These are phyloP conservation scores for Torrubiellomyces zombiae DNA, from an alignment of 2,329 filamentous ascomycete genomes.

Conservation along the genomic window DNA sequence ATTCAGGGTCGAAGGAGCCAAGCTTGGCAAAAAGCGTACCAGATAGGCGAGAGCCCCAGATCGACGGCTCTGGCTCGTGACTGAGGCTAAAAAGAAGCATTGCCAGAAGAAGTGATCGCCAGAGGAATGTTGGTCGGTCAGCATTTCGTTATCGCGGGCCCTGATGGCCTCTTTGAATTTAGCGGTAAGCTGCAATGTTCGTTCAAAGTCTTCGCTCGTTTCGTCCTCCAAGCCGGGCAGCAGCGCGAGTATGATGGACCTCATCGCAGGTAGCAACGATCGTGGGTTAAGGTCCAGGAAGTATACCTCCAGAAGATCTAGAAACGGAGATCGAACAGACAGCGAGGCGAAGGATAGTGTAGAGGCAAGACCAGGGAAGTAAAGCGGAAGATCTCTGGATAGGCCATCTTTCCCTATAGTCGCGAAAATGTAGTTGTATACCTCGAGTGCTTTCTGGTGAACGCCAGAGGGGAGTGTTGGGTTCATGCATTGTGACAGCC, in stretches of 20 bases:
- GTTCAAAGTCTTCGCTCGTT: conserved; percentile 91
- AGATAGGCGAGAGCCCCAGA: conserved; percentile 81
- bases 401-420: conserved; percentile 69
- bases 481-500: conserved; percentile 87
- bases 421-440: conserved; percentile 79
- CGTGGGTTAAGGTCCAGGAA: conserved; percentile 55
- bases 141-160: conserved; percentile 30
- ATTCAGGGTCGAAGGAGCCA: conserved; percentile 9
- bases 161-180: conserved; percentile 56
- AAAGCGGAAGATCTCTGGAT: conserved; percentile 67
- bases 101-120: conserved; percentile 94
- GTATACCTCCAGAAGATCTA: conserved; percentile 68
- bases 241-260: conserved; percentile 75
- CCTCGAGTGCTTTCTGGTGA: conserved; percentile 91
- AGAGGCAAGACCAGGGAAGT: conserved; percentile 75
- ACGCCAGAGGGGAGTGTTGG: conserved; percentile 87
- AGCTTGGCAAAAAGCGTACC: conserved; percentile 51
- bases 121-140: conserved; percentile 35
- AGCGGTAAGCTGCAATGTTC: conserved; percentile 63
- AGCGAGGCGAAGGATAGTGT: conserved; percentile 91
- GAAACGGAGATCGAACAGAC: conserved; percentile 70
- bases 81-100: conserved; percentile 83
- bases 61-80: conserved; percentile 73
- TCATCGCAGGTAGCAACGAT: conserved; percentile 71
- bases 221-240: conserved; percentile 89